A percentile compares a stretch with the other conserved stretches of the same genome.
Conservation (phyloP, 768 basidiomycete genomes). For the Phlebiopsis flavidoalba region DNA sequence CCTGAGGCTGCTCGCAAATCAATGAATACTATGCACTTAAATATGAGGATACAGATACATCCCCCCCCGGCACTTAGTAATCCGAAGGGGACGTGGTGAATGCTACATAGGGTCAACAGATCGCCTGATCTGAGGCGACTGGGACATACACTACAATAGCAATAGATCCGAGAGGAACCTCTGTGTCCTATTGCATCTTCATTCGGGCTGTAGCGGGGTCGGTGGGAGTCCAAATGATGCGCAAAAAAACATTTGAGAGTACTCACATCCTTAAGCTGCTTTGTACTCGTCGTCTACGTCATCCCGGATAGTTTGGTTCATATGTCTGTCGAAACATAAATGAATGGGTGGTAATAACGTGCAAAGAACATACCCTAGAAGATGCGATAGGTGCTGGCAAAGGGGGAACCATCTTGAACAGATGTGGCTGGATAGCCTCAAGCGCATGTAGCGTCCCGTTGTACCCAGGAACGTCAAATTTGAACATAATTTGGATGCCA, state of each 20-base stretch:
- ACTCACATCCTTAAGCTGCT: slow-evolving; percentile 2
- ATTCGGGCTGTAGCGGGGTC: too few species aligned
- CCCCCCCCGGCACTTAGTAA: too few species aligned
- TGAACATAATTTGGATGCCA: slow-evolving; percentile 1
- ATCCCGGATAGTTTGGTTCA: background rate
- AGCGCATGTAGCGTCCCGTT: background rate
- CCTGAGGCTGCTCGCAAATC: too few species aligned
- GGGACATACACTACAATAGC: too few species aligned
- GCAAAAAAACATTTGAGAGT: background rate
- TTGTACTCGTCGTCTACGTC: background rate
- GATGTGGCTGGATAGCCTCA: background rate
- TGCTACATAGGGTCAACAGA: too few species aligned
- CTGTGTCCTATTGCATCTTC: too few species aligned
- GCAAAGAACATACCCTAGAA: background rate
- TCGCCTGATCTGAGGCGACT: too few species aligned
- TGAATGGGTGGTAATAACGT: background rate
- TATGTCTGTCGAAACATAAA: background rate
- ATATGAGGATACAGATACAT: too few species aligned
- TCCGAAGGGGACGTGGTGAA: too few species aligned
- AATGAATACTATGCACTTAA: too few species aligned
- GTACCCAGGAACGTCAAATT: background rate
- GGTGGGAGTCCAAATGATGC: background rate
- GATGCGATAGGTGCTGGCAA: background rate
- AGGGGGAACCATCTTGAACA: background rate
- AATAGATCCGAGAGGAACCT: too few species aligned